Evolutionary conservation across 148 eudicot species (phyloP).

Genomic region (Heliamphora exappendiculata): DNA sequence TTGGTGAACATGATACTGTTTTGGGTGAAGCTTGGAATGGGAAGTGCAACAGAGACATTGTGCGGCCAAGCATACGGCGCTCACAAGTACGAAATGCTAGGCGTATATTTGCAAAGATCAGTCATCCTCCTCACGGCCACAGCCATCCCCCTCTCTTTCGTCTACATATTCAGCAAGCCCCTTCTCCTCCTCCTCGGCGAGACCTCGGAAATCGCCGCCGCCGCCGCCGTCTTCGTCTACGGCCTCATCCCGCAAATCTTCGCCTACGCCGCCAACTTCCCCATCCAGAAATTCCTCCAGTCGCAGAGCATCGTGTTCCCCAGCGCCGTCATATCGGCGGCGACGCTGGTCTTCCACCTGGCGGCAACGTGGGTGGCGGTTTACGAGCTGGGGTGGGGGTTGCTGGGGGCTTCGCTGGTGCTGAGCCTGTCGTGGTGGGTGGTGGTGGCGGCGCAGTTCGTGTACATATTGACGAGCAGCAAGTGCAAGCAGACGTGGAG

Average conservation of each 20-base stretch:
- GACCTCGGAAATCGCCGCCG: conserved; percentile 24
- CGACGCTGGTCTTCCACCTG: conserved; percentile 34
- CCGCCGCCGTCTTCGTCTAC: conserved; percentile 41
- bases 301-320: conserved; percentile 49
- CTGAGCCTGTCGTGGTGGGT: conserved; percentile 59
- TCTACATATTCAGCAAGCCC: conserved; percentile 37
- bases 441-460: conserved; percentile 49
- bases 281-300: conserved; percentile 58
- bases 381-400: conserved; percentile 36
- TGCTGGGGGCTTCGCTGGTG: conserved; percentile 43
- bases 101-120: conserved; percentile 54
- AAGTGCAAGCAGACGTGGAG: conserved; percentile 43
- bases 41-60: conserved; percentile 63
- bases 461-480: conserved; percentile 33
- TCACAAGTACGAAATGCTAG: conserved; percentile 45
- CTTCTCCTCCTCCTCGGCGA: conserved; percentile 39
- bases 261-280: conserved; percentile 55
- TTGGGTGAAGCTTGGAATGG: conserved; percentile 54
- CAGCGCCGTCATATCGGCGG: conserved; percentile 47
- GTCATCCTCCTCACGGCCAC: conserved; percentile 35
- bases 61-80: conserved; percentile 77
- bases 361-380: conserved; percentile 34
- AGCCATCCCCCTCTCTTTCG: conserved; percentile 34
- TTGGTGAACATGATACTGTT: too few species aligned
- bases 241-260: conserved; percentile 65